These are phyloP conservation scores for Thielaviopsis ethacetica DNA, from an alignment of 2,329 filamentous ascomycete genomes.

Conservation along the genomic window DNA sequence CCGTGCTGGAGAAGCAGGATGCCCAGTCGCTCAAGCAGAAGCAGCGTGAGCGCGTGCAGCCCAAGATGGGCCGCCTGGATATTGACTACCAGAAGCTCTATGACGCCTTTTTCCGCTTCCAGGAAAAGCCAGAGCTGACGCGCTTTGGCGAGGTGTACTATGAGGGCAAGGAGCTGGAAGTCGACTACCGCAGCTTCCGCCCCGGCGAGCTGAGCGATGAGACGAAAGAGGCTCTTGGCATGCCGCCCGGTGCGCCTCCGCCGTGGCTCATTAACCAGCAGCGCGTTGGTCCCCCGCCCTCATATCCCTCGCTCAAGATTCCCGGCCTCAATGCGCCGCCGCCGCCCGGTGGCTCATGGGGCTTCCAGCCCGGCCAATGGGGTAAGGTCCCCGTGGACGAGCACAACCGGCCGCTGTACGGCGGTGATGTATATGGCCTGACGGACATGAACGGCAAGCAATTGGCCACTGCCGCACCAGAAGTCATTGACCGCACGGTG, in stretches of 20 bases:
- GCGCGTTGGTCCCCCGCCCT: slow-evolving; percentile 79
- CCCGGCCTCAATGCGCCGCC: slow-evolving; percentile 88
- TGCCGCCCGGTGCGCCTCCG: slow-evolving; percentile 80
- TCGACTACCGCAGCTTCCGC: slow-evolving; percentile 76
- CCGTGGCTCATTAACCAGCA: slow-evolving; percentile 98
- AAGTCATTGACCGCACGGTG: slow-evolving; percentile 69
- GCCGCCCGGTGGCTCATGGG: slow-evolving; percentile 79
- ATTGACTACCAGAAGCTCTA: slow-evolving; percentile 98
- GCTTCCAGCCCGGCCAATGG: slow-evolving; percentile 88
- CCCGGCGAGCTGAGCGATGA: slow-evolving; percentile 82
- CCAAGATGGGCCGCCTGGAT: slow-evolving; percentile 92
- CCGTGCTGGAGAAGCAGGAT: slow-evolving; percentile 87
- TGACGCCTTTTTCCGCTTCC: slow-evolving; percentile 95
- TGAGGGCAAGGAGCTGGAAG: slow-evolving; percentile 96
- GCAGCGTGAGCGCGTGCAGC: slow-evolving; percentile 81
- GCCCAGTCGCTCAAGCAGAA: slow-evolving; percentile 87
- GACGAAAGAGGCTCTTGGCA: slow-evolving; percentile 81
- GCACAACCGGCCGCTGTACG: slow-evolving; percentile 77
- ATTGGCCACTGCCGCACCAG: slow-evolving; percentile 36
- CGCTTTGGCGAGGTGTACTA: slow-evolving; percentile 98
- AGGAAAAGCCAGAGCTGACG: slow-evolving; percentile 87
- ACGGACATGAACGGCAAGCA: slow-evolving; percentile 26
- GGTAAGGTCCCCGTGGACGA: slow-evolving; percentile 93
- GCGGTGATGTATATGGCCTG: slow-evolving; percentile 87
- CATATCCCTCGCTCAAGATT: slow-evolving; percentile 89